Base-by-base conservation (phyloP, 139 green algal genomes). In the Coelastrella sp. region DNA sequence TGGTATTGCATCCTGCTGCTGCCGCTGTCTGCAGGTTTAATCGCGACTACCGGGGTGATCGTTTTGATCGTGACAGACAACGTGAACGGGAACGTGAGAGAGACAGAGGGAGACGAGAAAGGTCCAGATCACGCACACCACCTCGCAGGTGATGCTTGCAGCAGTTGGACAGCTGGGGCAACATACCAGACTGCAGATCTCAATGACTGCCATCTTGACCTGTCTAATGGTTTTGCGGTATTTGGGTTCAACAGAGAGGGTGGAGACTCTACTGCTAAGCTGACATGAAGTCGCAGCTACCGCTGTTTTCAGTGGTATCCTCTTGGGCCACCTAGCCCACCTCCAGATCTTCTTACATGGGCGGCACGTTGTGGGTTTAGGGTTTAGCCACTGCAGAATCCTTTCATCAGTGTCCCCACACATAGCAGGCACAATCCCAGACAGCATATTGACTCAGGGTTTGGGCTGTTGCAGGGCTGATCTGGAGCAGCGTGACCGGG, bases 1-100 rank as follows among this genome's bases (percentile, higher is more conserved):
- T 32, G 19, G 13, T 11, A 78, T 8, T 32, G 73, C 73, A 71
- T 78, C 16, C 54, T 83, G 77, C 54, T 83, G 77, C 77, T 66
- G 47, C 77, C 65, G 77, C 14, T 83, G 77, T 80, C n/a, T 19
- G 19, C 60, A 75, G 80, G 80, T 58, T 19, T 75, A 59, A 86
- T 10, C 80, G 16, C 13, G 74, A 60, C 19, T 8, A 6, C 7
- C 74, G 74, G 11, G 74, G 23, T 4, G 74, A 80, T 58, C 74
- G 74, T 6, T 83, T 16, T 59, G 23, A 20, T 19, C 77, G 54
- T 66, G 77, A 71, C 56, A 10, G 79, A 8, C 14, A 84, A 19
- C 79, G n/a, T 60, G 56, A 68, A 23, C 57, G 79, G 57, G 79
- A 84, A 3, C n/a, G 60, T 14, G 80, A 47, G 32, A 47, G 32